Evolutionary conservation across 139 green algal genomes (phyloP).

Genomic region (Dunaliella primolecta): DNA sequence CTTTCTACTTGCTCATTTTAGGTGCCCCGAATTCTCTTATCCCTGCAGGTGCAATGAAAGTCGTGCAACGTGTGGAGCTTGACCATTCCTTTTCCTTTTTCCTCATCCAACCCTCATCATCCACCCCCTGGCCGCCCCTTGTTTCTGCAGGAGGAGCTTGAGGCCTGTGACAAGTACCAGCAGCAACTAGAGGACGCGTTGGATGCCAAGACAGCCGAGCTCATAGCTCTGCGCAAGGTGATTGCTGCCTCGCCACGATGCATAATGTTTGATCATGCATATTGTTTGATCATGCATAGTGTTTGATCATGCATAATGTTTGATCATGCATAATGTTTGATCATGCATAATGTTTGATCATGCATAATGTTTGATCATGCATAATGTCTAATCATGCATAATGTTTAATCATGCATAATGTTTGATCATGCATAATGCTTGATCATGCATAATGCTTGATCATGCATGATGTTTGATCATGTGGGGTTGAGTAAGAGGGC

Average conservation of each 20-base stretch:
- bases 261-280: not conserved
- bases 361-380: not conserved
- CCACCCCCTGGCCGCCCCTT: too few relatives aligned
- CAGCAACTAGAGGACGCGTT: conserved; percentile 83
- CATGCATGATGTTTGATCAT: too few relatives aligned
- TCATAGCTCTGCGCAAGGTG: conserved; percentile 72
- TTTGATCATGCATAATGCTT: not conserved
- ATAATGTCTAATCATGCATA: not conserved
- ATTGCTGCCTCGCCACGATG: not conserved
- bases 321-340: not conserved
- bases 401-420: not conserved
- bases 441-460: too few relatives aligned
- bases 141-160: conserved; percentile 75
- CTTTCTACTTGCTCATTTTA: too few relatives aligned
- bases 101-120: too few relatives aligned
- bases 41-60: too few relatives aligned
- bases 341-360: not conserved
- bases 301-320: not conserved
- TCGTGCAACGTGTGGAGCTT: too few relatives aligned
- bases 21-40: too few relatives aligned
- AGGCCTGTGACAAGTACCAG: conserved; percentile 80
- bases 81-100: too few relatives aligned
- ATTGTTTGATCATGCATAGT: not conserved
- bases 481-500: too few relatives aligned
- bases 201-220: conserved; percentile 83